Evolutionary conservation across 345 rosid species (phyloP).

Genomic region (Salix brachista): DNA sequence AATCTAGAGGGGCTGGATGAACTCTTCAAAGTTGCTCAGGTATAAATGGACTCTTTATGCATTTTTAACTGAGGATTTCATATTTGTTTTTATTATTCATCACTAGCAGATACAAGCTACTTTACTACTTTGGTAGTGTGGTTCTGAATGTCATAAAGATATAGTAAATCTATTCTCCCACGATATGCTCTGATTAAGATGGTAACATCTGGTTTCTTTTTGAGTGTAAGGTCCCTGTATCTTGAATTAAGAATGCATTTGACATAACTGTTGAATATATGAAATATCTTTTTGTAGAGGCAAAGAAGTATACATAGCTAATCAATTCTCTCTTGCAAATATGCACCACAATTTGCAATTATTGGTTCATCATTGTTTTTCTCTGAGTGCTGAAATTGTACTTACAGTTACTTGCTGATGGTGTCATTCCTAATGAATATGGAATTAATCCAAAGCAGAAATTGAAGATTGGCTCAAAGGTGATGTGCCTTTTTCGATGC

Average conservation of each 20-base stretch:
- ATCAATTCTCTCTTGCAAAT: not conserved
- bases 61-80: not conserved
- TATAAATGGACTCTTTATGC: slow-evolving; percentile 17
- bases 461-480: slow-evolving; percentile 96
- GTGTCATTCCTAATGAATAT: slow-evolving; percentile 96
- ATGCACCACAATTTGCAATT: not conserved
- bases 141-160: not conserved
- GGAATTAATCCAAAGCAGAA: slow-evolving; percentile 96
- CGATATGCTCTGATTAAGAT: not conserved
- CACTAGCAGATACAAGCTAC: not conserved
- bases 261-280: not conserved
- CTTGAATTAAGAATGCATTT: not conserved
- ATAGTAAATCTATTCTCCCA: not conserved
- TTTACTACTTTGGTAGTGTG: not conserved
- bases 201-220: not conserved
- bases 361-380: not conserved
- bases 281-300: not conserved
- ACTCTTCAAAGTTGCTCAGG: slow-evolving; percentile 97
- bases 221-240: not conserved
- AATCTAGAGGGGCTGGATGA: slow-evolving; percentile 74
- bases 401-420: slow-evolving; percentile 91
- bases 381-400: slow-evolving; percentile 12
- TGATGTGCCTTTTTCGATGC: slow-evolving; percentile 16
- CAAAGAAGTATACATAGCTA: not conserved
- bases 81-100: not conserved